Base-by-base conservation (phyloP, 2,329 filamentous ascomycete species). In the Trichophyton verrucosum region DNA sequence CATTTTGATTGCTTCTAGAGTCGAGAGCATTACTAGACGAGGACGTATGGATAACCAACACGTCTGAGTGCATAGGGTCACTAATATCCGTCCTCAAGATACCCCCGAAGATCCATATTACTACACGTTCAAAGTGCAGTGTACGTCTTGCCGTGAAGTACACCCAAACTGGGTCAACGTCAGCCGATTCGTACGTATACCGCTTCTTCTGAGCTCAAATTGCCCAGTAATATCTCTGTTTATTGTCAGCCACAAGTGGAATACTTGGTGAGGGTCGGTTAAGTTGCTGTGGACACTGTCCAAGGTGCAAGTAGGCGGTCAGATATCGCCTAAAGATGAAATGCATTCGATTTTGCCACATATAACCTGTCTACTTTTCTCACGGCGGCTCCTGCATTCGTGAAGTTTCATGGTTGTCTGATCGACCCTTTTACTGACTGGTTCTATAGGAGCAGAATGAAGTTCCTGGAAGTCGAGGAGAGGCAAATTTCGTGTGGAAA, bases 401-500 rank as follows among this genome's bases (percentile, higher is more conserved):
- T 38, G 13, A 38, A 5, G 53, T 38, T 46, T 24, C 38, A 42
- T 24, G 22, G 40, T 47, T 36, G n/a, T 13, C 44, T 49, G 27
- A 47, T 22, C 42, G 33, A 22, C 57, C 5, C 20, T 2, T 3
- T 11, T 55, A 5, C 51, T 36, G 20, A 59, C 17, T 3, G 17
- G 3, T 49, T 40, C 15, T 11, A 15, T 64, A 96, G 90, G 92
- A 97, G 72, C 82, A 80, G 69, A 91, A 95, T 71, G 91, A 96
- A 65, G 85, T 96, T 73, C 94, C 89, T 65, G 91, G 91, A 40
- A 96, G 91, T 73, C 84, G 90, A 69, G 94, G 94, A 65, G 91
- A 97, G 75, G 94, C 94, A 63, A 97, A 97, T 75, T 99, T 99
- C 75, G 94, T 99, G n/a, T 99, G 94, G 92, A 91, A 86, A 74